phyloP scores from a whole-genome alignment of 2,329 filamentous ascomycete species.

The Talaromyces sp. region DNA sequence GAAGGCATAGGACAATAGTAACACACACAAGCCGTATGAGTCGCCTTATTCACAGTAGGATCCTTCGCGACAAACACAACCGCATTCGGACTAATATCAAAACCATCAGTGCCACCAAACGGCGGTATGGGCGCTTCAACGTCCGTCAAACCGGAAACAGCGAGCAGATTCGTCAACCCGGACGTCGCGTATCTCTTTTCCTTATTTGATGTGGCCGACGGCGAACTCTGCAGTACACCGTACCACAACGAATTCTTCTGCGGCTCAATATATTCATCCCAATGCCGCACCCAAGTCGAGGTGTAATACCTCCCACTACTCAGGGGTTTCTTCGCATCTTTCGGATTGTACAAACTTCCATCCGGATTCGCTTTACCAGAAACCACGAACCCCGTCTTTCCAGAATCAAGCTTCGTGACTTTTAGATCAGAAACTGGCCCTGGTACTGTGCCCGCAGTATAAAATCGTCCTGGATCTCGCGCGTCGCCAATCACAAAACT shows the following conservation, averaged over 20 bases:
- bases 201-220: conserved; percentile 38
- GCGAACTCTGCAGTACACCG: conserved; percentile 45
- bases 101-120: conserved; percentile 48
- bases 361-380: conserved; percentile 49
- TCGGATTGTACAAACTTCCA: conserved; percentile 51
- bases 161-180: conserved; percentile 45
- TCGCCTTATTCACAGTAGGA: conserved; percentile 45
- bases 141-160: conserved; percentile 38
- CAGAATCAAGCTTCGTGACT: conserved; percentile 41
- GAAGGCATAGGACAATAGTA: conserved; percentile 48
- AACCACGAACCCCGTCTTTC: conserved; percentile 48
- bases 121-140: conserved; percentile 51
- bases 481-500: conserved; percentile 47
- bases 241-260: conserved; percentile 52
- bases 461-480: conserved; percentile 40
- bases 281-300: conserved; percentile 54
- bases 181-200: conserved; percentile 42
- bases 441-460: conserved; percentile 47
- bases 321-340: conserved; percentile 48
- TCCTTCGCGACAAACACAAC: conserved; percentile 50
- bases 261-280: conserved; percentile 53
- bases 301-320: conserved; percentile 52
- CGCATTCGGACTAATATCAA: conserved; percentile 47
- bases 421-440: conserved; percentile 50
- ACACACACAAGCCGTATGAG: conserved; percentile 47